Conservation (phyloP, 73 alveolate genomes). For the Blepharisma japonicum region DNA sequence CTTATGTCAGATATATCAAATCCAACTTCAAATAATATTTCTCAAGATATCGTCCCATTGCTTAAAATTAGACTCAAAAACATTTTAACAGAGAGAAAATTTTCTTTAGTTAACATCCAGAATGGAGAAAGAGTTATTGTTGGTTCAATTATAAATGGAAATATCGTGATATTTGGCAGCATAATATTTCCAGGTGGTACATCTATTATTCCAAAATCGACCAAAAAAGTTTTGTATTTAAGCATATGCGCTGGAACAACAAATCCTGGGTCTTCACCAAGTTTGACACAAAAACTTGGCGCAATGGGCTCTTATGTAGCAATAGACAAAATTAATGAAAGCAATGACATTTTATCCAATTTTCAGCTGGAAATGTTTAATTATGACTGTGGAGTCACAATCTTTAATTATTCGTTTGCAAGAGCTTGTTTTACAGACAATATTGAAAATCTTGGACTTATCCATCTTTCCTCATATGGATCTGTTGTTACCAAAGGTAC, state of each 20-base stretch:
- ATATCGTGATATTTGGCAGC: constrained; percentile 25
- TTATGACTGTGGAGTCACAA: too few relatives aligned
- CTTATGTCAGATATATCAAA: constrained; percentile 26
- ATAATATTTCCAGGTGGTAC: neutral
- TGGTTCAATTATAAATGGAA: neutral
- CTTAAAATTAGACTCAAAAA: neutral
- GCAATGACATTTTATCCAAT: too few relatives aligned
- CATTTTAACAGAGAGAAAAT: constrained; percentile 16
- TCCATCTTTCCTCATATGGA: too few relatives aligned
- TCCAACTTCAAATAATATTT: constrained; percentile 25
- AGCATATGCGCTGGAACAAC: constrained; percentile 20
- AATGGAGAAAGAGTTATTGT: neutral
- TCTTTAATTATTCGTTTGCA: too few relatives aligned
- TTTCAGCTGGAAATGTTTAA: too few relatives aligned
- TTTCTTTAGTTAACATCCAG: constrained; percentile 7
- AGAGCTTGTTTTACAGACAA: too few relatives aligned
- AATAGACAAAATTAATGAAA: too few relatives aligned
- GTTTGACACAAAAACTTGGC: too few relatives aligned
- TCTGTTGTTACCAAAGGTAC: too few relatives aligned
- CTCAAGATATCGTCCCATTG: constrained; percentile 29
- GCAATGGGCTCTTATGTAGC: too few relatives aligned
- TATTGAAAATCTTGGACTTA: too few relatives aligned
- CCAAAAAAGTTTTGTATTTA: constrained; percentile 31
- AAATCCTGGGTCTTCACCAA: neutral
- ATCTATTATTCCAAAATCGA: constrained; percentile 26